Base-by-base conservation (phyloP, 352 stramenopile species). In the Phytophthora uliginosa region DNA sequence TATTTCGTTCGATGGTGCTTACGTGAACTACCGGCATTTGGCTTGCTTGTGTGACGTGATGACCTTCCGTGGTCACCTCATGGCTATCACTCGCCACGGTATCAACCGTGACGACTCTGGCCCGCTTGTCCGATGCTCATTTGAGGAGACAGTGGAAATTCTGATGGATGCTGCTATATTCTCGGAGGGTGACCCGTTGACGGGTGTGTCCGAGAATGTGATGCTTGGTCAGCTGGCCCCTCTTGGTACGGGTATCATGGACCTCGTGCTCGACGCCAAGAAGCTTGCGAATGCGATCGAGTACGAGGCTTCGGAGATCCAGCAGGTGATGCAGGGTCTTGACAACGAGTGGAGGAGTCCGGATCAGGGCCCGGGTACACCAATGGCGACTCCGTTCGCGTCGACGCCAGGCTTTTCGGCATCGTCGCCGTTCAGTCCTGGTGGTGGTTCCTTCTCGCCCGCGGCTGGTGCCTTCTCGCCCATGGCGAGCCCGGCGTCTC, bases 81-180 rank as follows among this genome's bases (percentile, higher is more conserved):
- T 97, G 84, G 97, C 98, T 48, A 99, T 99, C 67, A 99, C 98
- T 63, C 94, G 98, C 73, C 98, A 99, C 75, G 98, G 98, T 59
- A 99, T 99, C 74, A 99, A 99, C 80, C 95, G 98, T 58, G 97
- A 99, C 65, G 98, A 99, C 76, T 98, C 95, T 68, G 98, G 98
- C 20, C 98, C 98, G n/a, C 84, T 99, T 28, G 90, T 99, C 40
- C 94, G 98, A 40, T 98, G 95, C 74, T 99, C 97, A 38, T 99
- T 99, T 76, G 98, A 99, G 85, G 98, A 99, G 86, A 99, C 98
- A 12, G 98, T 99, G 33, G 98, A 99, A 76, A 99, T 99, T 86
- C 85, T 99, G 24, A 99, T 99, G 94, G 97, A 99, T 78, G 97
- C 98, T 52, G 98, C 98, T 22, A 93, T 98, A 68, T 99, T 99